Evolutionary conservation across 306 rosid genomes (phyloP), one percentile per base, ranked within the genome.

Genomic region (Luffa aegyptiaca): DNA sequence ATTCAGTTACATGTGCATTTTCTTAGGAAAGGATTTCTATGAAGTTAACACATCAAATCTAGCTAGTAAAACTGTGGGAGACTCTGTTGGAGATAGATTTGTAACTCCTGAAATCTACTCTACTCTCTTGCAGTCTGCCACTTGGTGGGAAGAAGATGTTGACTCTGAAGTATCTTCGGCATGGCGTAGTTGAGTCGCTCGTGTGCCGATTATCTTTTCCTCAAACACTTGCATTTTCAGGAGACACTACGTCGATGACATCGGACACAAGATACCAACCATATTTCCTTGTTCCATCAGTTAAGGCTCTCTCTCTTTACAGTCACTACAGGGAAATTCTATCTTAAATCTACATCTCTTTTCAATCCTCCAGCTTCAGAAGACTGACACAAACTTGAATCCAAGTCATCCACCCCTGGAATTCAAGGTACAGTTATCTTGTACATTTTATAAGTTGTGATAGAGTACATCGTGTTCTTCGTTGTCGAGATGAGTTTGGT

Each of bases 101-200:
- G 45, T 14, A 64, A 35, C 71, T 64, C 71, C 36, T 46, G 77
- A 71, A 21, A 46, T 46, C 41, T 46, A 11, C 80, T 58, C 41
- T 46, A 11, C 80, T 63, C 80, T 63, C 84, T 65, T 76, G 59
- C 91, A 95, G 98, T 63, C 90, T 56, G 82, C 90, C 73, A 95
- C 97, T 31, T 95, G 97, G 98, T 95, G 98, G 98, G 98, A 92
- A 85, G 98, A 95, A 84, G 97, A 90, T 81, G 86, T 78, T 76
- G 97, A 92, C 46, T 80, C 83, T 39, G 98, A 94, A 90, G 83
- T 3, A 77, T 92, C 95, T 80, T 91, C 97, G 39, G 98, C 90
- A 46, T 94, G 98, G 98, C 92, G 97, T 59, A 90, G 80, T 82
- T 94, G 90, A 94, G 80, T 44, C 2, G 41, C 92, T 86, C 90